Conservation (phyloP, 2,329 filamentous ascomycete genomes). For the Talaromyces sp. region DNA sequence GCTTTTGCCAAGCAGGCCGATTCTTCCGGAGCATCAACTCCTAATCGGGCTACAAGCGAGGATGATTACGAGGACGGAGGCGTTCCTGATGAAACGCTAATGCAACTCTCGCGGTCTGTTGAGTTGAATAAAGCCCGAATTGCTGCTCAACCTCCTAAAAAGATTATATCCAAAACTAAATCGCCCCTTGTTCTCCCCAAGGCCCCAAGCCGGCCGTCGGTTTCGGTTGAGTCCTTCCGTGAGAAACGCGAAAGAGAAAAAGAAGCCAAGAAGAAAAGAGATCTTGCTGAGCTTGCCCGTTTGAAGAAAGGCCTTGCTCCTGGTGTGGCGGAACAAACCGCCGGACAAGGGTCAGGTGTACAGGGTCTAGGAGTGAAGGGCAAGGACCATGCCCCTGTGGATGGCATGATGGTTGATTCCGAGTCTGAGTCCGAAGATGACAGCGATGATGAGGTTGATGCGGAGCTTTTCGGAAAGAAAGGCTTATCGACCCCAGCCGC, state of each 20-base stretch:
- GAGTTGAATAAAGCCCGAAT: constrained; percentile 38
- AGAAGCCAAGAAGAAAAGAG: constrained; percentile 67
- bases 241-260: constrained; percentile 69
- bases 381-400: constrained; percentile 70
- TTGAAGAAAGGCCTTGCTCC: constrained; percentile 54
- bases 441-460: constrained; percentile 69
- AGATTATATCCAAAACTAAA: constrained; percentile 20
- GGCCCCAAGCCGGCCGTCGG: constrained; percentile 22
- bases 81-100: constrained; percentile 35
- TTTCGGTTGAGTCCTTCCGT: constrained; percentile 56
- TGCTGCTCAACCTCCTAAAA: constrained; percentile 24
- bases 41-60: constrained; percentile 22
- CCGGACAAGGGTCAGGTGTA: constrained; percentile 73
- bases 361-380: constrained; percentile 64
- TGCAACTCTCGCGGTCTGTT: constrained; percentile 38
- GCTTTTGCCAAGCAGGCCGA: constrained; percentile 34
- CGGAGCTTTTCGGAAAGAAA: constrained; percentile 58
- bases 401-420: constrained; percentile 84
- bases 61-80: constrained; percentile 39
- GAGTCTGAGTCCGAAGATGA: constrained; percentile 62
- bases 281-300: constrained; percentile 65
- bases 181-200: constrained; percentile 18
- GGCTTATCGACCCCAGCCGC: constrained; percentile 33
- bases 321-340: constrained; percentile 51
- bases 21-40: constrained; percentile 29